phyloP scores from a whole-genome alignment of 1,284 basidiomycete species.

The Ceratobasidium sp. region DNA sequence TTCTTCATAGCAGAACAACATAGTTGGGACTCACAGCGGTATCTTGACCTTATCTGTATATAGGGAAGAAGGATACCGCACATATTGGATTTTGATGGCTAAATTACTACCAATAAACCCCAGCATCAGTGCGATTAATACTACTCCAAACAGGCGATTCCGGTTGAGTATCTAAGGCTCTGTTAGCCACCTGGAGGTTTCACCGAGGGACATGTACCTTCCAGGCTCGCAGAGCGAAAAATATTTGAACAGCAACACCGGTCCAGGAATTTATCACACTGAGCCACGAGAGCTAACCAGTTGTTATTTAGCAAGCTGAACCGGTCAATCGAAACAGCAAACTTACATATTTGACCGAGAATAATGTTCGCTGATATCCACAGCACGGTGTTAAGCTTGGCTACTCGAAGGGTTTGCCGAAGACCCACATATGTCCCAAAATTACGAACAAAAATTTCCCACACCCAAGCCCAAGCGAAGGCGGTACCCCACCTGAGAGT shows the following conservation, averaged over 20 bases:
- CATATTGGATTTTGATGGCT: not conserved
- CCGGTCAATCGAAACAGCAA: not conserved
- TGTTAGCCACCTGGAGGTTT: not conserved
- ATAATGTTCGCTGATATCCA: not conserved
- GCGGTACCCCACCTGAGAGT: constrained; percentile 4
- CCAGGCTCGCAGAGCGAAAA: constrained; percentile 11
- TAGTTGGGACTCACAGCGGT: not conserved
- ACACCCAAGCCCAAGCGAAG: constrained; percentile 23
- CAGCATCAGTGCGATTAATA: not conserved
- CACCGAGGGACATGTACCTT: too few relatives aligned
- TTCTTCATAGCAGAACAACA: too few relatives aligned
- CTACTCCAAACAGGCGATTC: constrained; percentile 2
- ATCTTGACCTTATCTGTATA: constrained; percentile 5
- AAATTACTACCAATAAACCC: not conserved
- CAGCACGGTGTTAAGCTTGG: too few relatives aligned
- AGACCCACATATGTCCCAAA: constrained; percentile 29
- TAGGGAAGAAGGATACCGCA: not conserved
- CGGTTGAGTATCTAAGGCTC: not conserved
- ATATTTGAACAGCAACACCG: too few relatives aligned
- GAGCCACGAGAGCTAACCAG: constrained; percentile 8
- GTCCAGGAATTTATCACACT: not conserved
- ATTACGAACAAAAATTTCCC: constrained; percentile 20
- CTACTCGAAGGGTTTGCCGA: not conserved
- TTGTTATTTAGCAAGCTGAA: not conserved
- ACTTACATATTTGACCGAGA: constrained; percentile 24